A percentile compares a stretch with the other conserved stretches of the same genome.
Evolutionary conservation across 306 rosid species (phyloP).

Genomic region (Casuarina glauca): DNA sequence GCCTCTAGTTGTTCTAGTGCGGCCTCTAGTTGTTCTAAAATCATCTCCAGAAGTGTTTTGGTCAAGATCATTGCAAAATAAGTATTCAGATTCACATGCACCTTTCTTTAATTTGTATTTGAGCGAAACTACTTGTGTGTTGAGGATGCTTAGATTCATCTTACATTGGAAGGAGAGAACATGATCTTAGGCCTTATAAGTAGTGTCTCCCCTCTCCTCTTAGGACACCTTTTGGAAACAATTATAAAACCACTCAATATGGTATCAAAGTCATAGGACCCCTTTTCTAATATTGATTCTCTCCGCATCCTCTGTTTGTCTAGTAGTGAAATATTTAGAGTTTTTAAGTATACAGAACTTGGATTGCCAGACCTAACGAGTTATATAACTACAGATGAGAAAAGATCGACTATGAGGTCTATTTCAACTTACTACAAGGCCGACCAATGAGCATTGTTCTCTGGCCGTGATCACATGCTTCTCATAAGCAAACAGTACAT

Average conservation of each 20-base stretch:
- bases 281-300: too few relatives aligned
- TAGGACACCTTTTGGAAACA: too few relatives aligned
- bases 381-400: constrained; percentile 19
- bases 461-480: constrained; percentile 76
- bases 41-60: background rate
- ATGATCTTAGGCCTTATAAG: too few relatives aligned
- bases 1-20: background rate
- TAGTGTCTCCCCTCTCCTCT: too few relatives aligned
- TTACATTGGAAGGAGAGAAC: too few relatives aligned
- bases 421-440: constrained; percentile 52
- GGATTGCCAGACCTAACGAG: background rate
- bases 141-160: too few relatives aligned
- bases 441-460: constrained; percentile 53
- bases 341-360: background rate
- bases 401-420: constrained; percentile 46
- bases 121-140: background rate
- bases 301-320: too few relatives aligned
- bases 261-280: background rate
- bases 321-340: background rate
- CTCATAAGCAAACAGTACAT: constrained; percentile 59
- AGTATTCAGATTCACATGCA: background rate
- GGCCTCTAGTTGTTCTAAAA: background rate
- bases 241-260: background rate
- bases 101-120: background rate
- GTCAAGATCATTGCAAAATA: background rate